A percentile compares a stretch with the other conserved stretches of the same genome.
phyloP scores from a whole-genome alignment of 495 filamentous ascomycete genomes.

The Annulohypoxylon nitens region DNA sequence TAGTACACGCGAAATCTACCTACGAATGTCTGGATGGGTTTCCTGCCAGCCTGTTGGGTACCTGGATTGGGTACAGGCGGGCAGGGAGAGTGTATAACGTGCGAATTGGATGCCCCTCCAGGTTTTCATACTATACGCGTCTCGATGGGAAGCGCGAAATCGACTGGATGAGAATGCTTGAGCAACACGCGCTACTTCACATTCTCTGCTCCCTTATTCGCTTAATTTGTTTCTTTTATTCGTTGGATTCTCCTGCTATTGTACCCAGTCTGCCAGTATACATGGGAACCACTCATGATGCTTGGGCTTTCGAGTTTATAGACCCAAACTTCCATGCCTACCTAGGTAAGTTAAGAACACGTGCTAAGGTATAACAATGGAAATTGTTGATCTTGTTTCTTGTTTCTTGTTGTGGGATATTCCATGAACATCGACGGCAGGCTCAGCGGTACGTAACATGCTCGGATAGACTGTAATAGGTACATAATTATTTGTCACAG shows the following conservation, averaged over 20 bases:
- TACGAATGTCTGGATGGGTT: background rate
- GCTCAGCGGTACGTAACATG: background rate
- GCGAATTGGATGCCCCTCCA: constrained; percentile 22
- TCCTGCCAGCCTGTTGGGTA: constrained; percentile 24
- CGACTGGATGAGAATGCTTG: constrained; percentile 44
- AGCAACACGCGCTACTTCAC: constrained; percentile 44
- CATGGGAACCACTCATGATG: constrained; percentile 31
- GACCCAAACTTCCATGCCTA: constrained; percentile 9
- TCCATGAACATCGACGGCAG: background rate
- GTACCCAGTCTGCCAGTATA: constrained; percentile 9
- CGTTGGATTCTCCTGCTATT: constrained; percentile 34
- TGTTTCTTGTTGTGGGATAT: background rate
- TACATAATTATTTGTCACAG: background rate
- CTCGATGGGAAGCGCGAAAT: constrained; percentile 44
- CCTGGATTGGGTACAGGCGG: background rate
- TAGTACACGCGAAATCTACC: constrained; percentile 10
- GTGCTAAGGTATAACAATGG: background rate
- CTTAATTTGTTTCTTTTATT: constrained; percentile 17
- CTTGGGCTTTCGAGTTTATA: constrained; percentile 34
- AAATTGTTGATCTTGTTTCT: background rate
- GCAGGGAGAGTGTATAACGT: constrained; percentile 11
- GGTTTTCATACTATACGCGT: constrained; percentile 43
- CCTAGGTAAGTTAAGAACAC: background rate
- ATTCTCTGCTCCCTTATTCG: constrained; percentile 37
- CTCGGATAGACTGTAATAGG: background rate